A percentile compares a stretch with the other conserved stretches of the same genome.
Conservation (phyloP, 495 filamentous ascomycete species). For the Penicillium diatomitis region DNA sequence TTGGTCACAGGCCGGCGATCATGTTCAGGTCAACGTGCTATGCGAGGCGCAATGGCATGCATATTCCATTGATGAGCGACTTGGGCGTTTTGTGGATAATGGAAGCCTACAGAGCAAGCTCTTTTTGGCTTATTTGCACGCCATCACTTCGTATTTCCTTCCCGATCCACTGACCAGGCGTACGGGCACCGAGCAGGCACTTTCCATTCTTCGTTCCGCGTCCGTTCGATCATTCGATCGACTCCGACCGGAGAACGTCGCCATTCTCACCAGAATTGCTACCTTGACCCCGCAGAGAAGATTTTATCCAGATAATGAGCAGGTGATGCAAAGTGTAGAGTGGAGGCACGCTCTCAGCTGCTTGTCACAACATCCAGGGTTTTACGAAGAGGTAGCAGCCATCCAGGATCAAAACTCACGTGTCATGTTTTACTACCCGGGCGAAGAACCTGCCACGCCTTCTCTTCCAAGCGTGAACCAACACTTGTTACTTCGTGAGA, state of each 20-base stretch:
- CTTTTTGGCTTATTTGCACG: conserved; percentile 48
- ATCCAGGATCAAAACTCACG: conserved; percentile 17
- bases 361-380: conserved; percentile 3
- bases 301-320: conserved; percentile 45
- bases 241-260: conserved; percentile 29
- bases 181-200: conserved; percentile 54
- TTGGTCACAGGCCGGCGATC: conserved; percentile 7
- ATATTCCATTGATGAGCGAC: conserved; percentile 40
- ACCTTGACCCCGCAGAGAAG: conserved; percentile 40
- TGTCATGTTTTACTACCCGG: neutral
- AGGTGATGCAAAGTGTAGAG: conserved; percentile 2
- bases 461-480: neutral
- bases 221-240: conserved; percentile 41
- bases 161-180: conserved; percentile 46
- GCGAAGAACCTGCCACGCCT: neutral
- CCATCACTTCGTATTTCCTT: conserved; percentile 49
- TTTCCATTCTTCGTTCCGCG: conserved; percentile 41
- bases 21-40: conserved; percentile 35
- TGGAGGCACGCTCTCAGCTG: neutral
- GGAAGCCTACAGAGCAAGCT: conserved; percentile 47
- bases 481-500: neutral
- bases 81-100: conserved; percentile 42
- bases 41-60: conserved; percentile 21
- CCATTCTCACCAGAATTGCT: conserved; percentile 36
- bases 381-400: neutral